These are phyloP conservation scores for Ensete glaucum DNA, from an alignment of 176 grass and related monocot genomes.

Conservation along the genomic window DNA sequence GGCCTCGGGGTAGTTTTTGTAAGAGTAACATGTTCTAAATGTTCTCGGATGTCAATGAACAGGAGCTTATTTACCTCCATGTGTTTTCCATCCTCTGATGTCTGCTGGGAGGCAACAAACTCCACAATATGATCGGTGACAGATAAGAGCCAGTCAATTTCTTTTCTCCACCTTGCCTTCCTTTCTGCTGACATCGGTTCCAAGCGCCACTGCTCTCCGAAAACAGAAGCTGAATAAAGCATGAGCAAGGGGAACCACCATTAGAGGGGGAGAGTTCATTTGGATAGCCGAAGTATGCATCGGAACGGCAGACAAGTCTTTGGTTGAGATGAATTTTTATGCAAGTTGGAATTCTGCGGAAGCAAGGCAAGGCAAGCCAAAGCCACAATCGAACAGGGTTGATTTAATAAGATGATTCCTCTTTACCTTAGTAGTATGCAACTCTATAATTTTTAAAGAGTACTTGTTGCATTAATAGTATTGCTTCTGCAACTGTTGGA, in stretches of 20 bases:
- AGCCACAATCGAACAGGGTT: no score
- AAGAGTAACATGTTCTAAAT: not conserved
- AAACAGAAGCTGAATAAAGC: slow-evolving; percentile 63
- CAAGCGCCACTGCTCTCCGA: slow-evolving; percentile 63
- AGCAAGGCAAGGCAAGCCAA: no score
- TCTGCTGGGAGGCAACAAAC: slow-evolving; percentile 62
- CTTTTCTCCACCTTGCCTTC: slow-evolving; percentile 60
- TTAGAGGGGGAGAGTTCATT: not conserved
- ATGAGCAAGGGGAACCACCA: not conserved
- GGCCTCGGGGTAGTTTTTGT: not conserved
- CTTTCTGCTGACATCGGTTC: slow-evolving; percentile 68
- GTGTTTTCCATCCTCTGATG: slow-evolving; percentile 38
- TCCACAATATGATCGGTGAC: slow-evolving; percentile 79
- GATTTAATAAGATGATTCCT: no score
- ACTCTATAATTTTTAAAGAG: no score
- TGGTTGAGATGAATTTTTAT: no score
- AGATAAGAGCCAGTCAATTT: slow-evolving; percentile 86
- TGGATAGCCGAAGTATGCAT: not conserved
- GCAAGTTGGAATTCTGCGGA: no score
- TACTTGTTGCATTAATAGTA: no score
- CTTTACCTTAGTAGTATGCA: no score
- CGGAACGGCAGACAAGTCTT: no score
- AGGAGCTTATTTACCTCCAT: slow-evolving; percentile 48
- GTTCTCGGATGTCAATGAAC: not conserved
- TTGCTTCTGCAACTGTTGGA: no score